Base-by-base conservation (phyloP, 2,329 filamentous ascomycete genomes). In the Aspergillus latus region DNA sequence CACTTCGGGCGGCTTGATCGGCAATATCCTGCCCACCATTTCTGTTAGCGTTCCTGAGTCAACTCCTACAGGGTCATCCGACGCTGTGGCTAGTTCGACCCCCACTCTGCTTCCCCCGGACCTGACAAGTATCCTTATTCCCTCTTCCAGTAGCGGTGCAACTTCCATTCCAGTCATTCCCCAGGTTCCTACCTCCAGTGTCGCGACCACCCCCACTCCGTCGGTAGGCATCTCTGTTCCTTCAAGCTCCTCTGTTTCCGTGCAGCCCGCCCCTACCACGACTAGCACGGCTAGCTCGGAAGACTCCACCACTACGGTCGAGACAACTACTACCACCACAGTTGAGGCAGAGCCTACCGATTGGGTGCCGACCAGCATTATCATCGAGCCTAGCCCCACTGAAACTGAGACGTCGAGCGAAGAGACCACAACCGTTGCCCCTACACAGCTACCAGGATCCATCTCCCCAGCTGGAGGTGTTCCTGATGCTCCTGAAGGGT, bases 401-500 rank as follows among this genome's bases (percentile, higher is more conserved):
- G 61, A 64, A 3, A 46, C 50, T 39, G 63, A 68, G n/a, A 64
- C 70, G 4, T 60, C 65, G 3, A 68, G 68, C 7, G 62, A 63
- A 49, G 74, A 66, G 68, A 79, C 59, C 64, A 59, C 65, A 21
- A 66, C 75, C 6, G 78, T 74, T 48, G 78, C 79, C 1, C 87
- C 89, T 0, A 83, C 84, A 0, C 78, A 80, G 36, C 80, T 95
- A 57, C 92, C 92, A 16, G 85, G 84, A 66, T 83, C 89, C 43
- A 92, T 97, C 62, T 84, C 86, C 29, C 90, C 91, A 7, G 83
- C 85, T 40, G 80, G 82, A 54, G 82, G 83, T 30, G 80, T 82
- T 48, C 78, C 80, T 16, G 58, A 76, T 4, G 72, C 80, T 15
- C 88, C 90, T 0, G 74, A 80, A 3, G 88, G 89, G 63, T 85